Conservation (phyloP, 1,284 basidiomycete genomes). For the Meira nashicola region DNA sequence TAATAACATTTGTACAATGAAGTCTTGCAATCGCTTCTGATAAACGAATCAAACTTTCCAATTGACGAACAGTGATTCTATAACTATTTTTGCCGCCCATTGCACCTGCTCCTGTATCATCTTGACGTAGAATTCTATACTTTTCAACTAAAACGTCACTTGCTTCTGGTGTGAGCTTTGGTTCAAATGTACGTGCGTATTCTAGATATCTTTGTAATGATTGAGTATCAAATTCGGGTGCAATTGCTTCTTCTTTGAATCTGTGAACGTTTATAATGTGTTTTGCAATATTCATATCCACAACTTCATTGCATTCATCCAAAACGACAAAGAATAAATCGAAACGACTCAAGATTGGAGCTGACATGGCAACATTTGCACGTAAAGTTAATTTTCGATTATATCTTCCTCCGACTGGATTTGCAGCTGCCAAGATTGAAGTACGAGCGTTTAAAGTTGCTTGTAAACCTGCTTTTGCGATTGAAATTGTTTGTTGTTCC, state of each 20-base stretch:
- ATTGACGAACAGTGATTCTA: conserved; percentile 89
- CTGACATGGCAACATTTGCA: conserved; percentile 96
- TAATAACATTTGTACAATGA: conserved; percentile 76
- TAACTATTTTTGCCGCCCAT: conserved; percentile 69
- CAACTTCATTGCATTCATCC: conserved; percentile 91
- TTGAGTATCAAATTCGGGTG: conserved; percentile 95
- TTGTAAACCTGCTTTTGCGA: conserved; percentile 98
- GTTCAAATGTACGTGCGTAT: conserved; percentile 92
- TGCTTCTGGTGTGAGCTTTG: conserved; percentile 75
- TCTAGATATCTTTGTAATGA: conserved; percentile 92
- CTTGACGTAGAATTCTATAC: conserved; percentile 84
- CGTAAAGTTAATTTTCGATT: conserved; percentile 89
- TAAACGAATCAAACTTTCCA: conserved; percentile 94
- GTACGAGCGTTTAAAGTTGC: conserved; percentile 97
- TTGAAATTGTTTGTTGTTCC: conserved; percentile 99
- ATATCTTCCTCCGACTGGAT: conserved; percentile 92
- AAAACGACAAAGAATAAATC: conserved; percentile 98
- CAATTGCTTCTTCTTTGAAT: conserved; percentile 87
- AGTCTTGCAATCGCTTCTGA: conserved; percentile 95
- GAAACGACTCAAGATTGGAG: conserved; percentile 98
- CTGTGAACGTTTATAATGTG: conserved; percentile 98
- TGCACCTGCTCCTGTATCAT: conserved; percentile 63
- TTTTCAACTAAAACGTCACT: conserved; percentile 91
- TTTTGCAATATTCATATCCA: conserved; percentile 86
- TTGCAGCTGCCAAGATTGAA: conserved; percentile 94